Evolutionary conservation across 495 filamentous ascomycete genomes (phyloP), one percentile per base, ranked within the genome.

Genomic region (Diplogelasinospora grovesii): DNA sequence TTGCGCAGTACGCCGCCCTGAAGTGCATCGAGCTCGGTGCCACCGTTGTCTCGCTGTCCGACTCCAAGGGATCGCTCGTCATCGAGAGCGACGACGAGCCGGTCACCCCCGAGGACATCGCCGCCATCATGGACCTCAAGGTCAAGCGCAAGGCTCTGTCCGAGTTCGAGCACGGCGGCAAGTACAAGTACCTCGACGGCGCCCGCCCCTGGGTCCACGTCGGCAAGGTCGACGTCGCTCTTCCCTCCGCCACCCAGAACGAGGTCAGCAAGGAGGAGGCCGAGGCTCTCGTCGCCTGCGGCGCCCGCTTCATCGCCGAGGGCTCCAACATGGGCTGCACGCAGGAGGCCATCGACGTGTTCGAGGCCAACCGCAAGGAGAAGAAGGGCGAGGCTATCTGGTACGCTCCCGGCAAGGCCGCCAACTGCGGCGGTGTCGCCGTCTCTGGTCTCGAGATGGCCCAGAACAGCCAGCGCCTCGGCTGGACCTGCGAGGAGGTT

Each of bases 321-420:
- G 92, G 92, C 19, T 89, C 83, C 68, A 98, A 98, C 74, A 98
- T 98, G 90, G 92, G 92, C 39, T 96, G 87, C 71, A 94, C 89
- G 33, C 89, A 90, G 69, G 88, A 83, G 45, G 92, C 92, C 49
- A 96, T 98, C 64, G 81, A 94, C 52, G 73, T 85, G 46, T 98
- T 96, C 65, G 92, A 98, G 77, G 82, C 78, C 20, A 63, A 78
- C 62, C 78, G 92, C 38, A 77, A 77, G 52, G 72, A 71, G 52
- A 82, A 85, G 66, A 78, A 76, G 36, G 68, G 59, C 19, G 61
- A 73, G 8, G 80, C 85, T 50, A 84, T 95, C 61, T 98, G 92
- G 92, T 98, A 97, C 65, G 92, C 81, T 10, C 92, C 90, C 40
- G 90, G 89, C 57, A 90, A 90, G 77, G 92, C 92, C 34, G 87